phyloP scores from a whole-genome alignment of 805 yeast species.

The Metschnikowia koreensis region DNA sequence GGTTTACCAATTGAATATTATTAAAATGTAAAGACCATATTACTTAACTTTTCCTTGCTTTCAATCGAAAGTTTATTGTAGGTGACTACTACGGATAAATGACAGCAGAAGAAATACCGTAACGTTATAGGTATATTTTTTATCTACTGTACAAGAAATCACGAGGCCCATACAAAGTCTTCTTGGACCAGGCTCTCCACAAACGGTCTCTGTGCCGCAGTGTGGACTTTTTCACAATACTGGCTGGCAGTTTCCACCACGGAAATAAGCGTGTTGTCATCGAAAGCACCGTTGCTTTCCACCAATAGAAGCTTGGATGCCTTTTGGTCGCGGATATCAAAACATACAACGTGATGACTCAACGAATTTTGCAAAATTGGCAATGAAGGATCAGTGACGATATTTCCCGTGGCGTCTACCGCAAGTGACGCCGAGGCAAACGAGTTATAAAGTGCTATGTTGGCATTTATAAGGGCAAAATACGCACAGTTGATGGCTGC shows the following conservation, averaged over 20 bases:
- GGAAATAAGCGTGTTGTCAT: conserved; percentile 50
- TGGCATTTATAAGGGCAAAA: conserved; percentile 78
- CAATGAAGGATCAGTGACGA: conserved; percentile 44
- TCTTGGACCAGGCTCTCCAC: conserved; percentile 47
- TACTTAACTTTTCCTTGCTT: too few species aligned
- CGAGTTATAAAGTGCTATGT: conserved; percentile 63
- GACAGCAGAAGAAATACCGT: too few species aligned
- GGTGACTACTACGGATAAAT: too few species aligned
- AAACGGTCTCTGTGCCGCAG: conserved; percentile 43
- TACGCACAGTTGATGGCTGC: conserved; percentile 71
- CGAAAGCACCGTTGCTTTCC: conserved; percentile 73
- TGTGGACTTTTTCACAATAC: conserved; percentile 46
- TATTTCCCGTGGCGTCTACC: conserved; percentile 23
- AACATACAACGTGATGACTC: conserved; percentile 69
- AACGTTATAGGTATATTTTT: too few species aligned
- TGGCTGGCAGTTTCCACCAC: conserved; percentile 53
- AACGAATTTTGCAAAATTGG: conserved; percentile 40
- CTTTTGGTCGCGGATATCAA: conserved; percentile 49
- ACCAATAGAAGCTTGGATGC: conserved; percentile 58
- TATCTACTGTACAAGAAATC: background rate
- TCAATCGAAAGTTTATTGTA: too few species aligned
- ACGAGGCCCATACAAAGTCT: conserved; percentile 59
- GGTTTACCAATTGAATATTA: too few species aligned
- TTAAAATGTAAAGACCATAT: too few species aligned
- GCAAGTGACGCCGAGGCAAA: conserved; percentile 55